Evolutionary conservation across 2,329 filamentous ascomycete genomes (phyloP), one percentile per base, ranked within the genome.

Genomic region (Ophiostoma sp.): DNA sequence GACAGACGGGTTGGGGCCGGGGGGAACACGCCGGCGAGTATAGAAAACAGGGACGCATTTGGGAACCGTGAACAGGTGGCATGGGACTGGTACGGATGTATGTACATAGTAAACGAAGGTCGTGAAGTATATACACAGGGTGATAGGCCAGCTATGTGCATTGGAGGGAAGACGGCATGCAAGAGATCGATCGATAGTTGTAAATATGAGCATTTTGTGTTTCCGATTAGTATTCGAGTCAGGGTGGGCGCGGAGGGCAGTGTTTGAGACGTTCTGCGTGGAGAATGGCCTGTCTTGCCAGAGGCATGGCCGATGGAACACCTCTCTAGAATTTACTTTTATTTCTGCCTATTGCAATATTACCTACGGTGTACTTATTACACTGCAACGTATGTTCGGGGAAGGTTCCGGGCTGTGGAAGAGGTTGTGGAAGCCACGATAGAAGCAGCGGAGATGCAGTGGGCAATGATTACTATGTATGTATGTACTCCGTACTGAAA

Each of bases 111-210:
- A 31, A 31, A 31, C 27, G 17, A 48, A 48, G 17, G 44, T 6
- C 20, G 6, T n/a, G 17, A 17, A 20, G 17, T 11, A 48, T 1
- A 48, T 48, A 48, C 44, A 48, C 44, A 5, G 20, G 15, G 5
- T 48, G 1, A 48, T 48, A 5, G 44, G 17, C 20, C 10, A 39
- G 36, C 36, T 39, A 48, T 20, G 6, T 11, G 39, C 39, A 48
- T 48, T 31, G 27, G 27, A 48, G 6, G 17, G 4, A 20, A 48
- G 17, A 41, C 39, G 44, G 20, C 44, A 48, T 57, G 52, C 52
- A 57, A 57, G 52, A 13, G 52, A 57, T 57, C 52, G 52, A 57
- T 57, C 52, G 52, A 57, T 57, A n/a, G 27, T 10, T 57, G n/a
- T 13, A 10, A 57, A 27, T 48, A 23, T 57, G 52, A 48, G 44